These are phyloP conservation scores for Parachaetomium inaequale DNA, from an alignment of 495 filamentous ascomycete genomes.

Conservation along the genomic window DNA sequence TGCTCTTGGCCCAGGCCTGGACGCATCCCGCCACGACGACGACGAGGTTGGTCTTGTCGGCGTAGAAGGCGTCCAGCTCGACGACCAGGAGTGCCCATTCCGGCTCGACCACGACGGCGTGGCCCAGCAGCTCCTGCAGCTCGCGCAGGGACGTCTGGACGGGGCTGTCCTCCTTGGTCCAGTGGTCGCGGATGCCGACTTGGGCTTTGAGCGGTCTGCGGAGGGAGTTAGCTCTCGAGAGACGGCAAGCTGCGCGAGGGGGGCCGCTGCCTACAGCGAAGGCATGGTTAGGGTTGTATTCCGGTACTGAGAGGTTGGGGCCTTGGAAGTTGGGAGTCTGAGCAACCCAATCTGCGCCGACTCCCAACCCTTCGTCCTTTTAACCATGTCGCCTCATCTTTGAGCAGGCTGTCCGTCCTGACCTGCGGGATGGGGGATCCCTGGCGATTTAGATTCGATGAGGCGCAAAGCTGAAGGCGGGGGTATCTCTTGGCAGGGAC, in stretches of 20 bases:
- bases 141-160: slow-evolving; percentile 23
- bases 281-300: slow-evolving; percentile 16
- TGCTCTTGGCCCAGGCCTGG: slow-evolving; percentile 25
- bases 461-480: slow-evolving; percentile 23
- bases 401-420: neutral
- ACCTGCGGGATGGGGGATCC: neutral
- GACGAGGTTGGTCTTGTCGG: slow-evolving; percentile 33
- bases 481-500: slow-evolving; percentile 11
- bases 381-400: neutral
- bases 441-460: neutral
- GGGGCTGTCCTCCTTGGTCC: slow-evolving; percentile 27
- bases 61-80: slow-evolving; percentile 30
- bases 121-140: slow-evolving; percentile 31
- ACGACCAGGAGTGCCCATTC: slow-evolving; percentile 35
- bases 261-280: slow-evolving; percentile 19
- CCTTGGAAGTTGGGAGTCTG: neutral
- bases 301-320: neutral
- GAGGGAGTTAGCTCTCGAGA: neutral
- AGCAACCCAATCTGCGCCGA: neutral
- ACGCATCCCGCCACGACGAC: slow-evolving; percentile 27
- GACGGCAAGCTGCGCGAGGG: neutral
- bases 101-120: slow-evolving; percentile 31
- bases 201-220: slow-evolving; percentile 37
- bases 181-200: slow-evolving; percentile 38
- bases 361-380: neutral